These are phyloP conservation scores for Paraphoma chrysanthemicola DNA, from an alignment of 2,329 filamentous ascomycete species.

Conservation along the genomic window DNA sequence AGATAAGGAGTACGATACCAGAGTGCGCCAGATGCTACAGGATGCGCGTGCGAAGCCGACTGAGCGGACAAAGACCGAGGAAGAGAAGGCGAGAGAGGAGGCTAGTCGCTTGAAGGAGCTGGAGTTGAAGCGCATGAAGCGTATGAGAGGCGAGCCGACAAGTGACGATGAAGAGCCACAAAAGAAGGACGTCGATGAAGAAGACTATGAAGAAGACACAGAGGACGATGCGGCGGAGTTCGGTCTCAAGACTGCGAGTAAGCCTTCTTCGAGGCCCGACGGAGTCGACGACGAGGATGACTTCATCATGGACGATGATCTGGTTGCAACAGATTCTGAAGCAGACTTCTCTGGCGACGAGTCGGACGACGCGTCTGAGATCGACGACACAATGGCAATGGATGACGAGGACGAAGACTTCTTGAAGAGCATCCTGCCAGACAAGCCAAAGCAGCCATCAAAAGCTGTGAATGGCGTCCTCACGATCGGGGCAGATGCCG, in stretches of 20 bases:
- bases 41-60: conserved; percentile 87
- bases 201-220: conserved; percentile 32
- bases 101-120: conserved; percentile 78
- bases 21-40: conserved; percentile 80
- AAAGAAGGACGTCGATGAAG: conserved; percentile 40
- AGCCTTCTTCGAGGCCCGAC: conserved; percentile 51
- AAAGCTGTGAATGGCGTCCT: conserved; percentile 53
- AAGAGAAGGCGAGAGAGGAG: conserved; percentile 67
- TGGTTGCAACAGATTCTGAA: conserved; percentile 80
- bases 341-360: conserved; percentile 44
- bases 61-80: conserved; percentile 77
- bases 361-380: conserved; percentile 39
- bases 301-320: conserved; percentile 86
- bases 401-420: conserved; percentile 59
- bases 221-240: conserved; percentile 67
- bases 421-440: conserved; percentile 51
- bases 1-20: conserved; percentile 86
- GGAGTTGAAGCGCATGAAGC: conserved; percentile 79
- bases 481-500: conserved; percentile 48
- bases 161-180: conserved; percentile 71
- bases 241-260: conserved; percentile 64
- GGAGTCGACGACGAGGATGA: conserved; percentile 88
- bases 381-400: conserved; percentile 47
- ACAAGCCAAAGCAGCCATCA: conserved; percentile 27
- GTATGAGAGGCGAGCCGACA: conserved; percentile 86